Conservation (phyloP, 345 rosid species). For the Zanthoxylum bungeanum region DNA sequence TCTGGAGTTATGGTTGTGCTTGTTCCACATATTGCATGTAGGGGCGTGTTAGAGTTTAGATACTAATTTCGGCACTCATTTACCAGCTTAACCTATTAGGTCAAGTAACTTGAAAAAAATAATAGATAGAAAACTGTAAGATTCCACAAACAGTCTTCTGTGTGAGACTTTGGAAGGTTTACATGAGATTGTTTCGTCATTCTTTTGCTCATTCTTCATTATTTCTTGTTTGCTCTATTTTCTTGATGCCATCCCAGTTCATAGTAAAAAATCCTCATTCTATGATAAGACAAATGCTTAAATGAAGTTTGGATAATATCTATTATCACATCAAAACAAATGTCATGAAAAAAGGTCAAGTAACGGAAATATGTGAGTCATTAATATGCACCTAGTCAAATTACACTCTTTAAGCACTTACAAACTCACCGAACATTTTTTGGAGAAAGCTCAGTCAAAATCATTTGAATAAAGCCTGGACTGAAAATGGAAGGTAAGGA, state of each 20-base stretch:
- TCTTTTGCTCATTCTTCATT: neutral
- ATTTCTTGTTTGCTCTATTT: neutral
- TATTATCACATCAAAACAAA: neutral
- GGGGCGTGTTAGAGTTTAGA: too few species aligned
- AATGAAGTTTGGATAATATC: neutral
- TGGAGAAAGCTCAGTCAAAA: constrained; percentile 64
- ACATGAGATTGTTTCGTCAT: neutral
- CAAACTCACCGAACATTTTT: constrained; percentile 61
- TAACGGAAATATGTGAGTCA: neutral
- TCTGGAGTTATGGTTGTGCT: neutral
- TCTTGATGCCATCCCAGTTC: neutral
- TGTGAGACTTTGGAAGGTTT: neutral
- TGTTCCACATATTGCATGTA: neutral
- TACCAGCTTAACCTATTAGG: too few species aligned
- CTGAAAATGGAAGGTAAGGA: constrained; percentile 70
- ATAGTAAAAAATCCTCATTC: neutral
- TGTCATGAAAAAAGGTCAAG: neutral
- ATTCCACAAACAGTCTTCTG: neutral
- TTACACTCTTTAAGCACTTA: neutral
- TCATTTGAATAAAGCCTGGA: constrained; percentile 52
- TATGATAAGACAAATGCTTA: neutral
- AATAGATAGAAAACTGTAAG: neutral
- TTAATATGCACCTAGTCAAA: neutral
- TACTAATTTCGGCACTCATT: neutral
- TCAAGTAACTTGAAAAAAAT: neutral